These are phyloP conservation scores for Karstenula rhodostoma DNA, from an alignment of 2,329 filamentous ascomycete genomes.

Conservation along the genomic window DNA sequence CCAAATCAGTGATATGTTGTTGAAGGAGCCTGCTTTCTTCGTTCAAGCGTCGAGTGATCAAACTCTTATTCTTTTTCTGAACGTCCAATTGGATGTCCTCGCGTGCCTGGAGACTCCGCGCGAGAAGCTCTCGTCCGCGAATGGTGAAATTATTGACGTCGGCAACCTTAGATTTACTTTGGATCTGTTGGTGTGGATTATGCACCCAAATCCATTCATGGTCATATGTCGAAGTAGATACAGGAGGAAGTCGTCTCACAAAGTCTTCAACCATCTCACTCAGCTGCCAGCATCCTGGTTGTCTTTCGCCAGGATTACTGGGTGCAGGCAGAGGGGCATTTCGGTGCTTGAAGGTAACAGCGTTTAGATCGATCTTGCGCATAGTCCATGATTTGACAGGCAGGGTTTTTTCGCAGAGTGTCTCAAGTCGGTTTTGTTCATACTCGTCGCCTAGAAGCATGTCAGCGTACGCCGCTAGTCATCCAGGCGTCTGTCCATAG, in stretches of 20 bases:
- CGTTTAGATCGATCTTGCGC: conserved; percentile 36
- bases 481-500: background rate
- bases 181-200: conserved; percentile 65
- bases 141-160: conserved; percentile 60
- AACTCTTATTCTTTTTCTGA: conserved; percentile 13
- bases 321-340: conserved; percentile 24
- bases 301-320: conserved; percentile 66
- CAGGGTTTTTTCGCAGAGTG: conserved; percentile 27
- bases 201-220: conserved; percentile 77
- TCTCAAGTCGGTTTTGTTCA: conserved; percentile 33
- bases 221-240: conserved; percentile 55
- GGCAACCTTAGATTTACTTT: conserved; percentile 16
- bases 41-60: conserved; percentile 50
- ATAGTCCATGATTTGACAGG: conserved; percentile 28
- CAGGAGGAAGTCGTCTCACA: conserved; percentile 71
- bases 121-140: conserved; percentile 64
- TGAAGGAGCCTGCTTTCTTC: conserved; percentile 56
- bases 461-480: background rate
- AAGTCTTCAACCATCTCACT: conserved; percentile 72
- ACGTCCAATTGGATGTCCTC: conserved; percentile 58
- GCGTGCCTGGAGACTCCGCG: conserved; percentile 57
- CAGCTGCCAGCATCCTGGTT: conserved; percentile 66
- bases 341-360: conserved; percentile 26
- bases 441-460: conserved; percentile 35
- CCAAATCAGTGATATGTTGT: conserved; percentile 67